Percentiles rank a stretch among this genome's conserved stretches.
phyloP scores from a whole-genome alignment of 805 yeast species.

The Candida loeiensis region DNA sequence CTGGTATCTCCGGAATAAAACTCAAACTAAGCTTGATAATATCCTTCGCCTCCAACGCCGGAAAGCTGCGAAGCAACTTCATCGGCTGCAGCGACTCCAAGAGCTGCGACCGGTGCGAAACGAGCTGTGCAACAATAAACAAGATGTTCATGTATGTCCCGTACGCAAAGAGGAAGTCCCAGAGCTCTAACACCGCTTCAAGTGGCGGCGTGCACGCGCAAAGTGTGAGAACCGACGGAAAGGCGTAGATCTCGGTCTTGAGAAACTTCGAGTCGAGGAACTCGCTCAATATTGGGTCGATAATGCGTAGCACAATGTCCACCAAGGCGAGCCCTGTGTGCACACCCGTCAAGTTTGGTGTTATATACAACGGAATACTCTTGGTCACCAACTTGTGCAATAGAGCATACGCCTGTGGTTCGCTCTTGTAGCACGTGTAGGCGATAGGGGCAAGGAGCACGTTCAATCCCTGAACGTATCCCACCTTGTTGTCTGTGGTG shows the following conservation, averaged over 20 bases:
- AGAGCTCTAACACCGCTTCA: conserved; percentile 65
- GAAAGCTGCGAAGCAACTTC: conserved; percentile 69
- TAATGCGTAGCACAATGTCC: conserved; percentile 65
- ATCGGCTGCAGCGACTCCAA: conserved; percentile 65
- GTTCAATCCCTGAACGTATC: conserved; percentile 91
- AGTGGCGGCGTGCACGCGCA: conserved; percentile 89
- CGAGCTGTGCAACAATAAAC: conserved; percentile 78
- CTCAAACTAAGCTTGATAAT: conserved; percentile 76
- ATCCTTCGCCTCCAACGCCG: conserved; percentile 66
- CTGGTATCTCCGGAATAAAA: conserved; percentile 72
- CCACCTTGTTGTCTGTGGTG: conserved; percentile 31
- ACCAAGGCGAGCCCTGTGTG: conserved; percentile 71
- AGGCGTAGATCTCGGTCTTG: conserved; percentile 83
- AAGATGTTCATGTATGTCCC: conserved; percentile 86
- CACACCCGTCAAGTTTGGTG: conserved; percentile 76
- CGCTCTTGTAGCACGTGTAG: conserved; percentile 64
- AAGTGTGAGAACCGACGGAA: conserved; percentile 76
- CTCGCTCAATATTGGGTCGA: conserved; percentile 68
- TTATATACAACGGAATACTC: conserved; percentile 74
- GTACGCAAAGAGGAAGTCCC: conserved; percentile 91
- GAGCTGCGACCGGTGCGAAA: conserved; percentile 62
- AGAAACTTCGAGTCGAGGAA: conserved; percentile 60
- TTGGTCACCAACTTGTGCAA: conserved; percentile 58
- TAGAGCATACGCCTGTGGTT: conserved; percentile 79
- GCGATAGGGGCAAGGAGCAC: conserved; percentile 81